Evolutionary conservation across 2,329 filamentous ascomycete species (phyloP), one percentile per base, ranked within the genome.

Genomic region (Gaeumannomyces sp.): DNA sequence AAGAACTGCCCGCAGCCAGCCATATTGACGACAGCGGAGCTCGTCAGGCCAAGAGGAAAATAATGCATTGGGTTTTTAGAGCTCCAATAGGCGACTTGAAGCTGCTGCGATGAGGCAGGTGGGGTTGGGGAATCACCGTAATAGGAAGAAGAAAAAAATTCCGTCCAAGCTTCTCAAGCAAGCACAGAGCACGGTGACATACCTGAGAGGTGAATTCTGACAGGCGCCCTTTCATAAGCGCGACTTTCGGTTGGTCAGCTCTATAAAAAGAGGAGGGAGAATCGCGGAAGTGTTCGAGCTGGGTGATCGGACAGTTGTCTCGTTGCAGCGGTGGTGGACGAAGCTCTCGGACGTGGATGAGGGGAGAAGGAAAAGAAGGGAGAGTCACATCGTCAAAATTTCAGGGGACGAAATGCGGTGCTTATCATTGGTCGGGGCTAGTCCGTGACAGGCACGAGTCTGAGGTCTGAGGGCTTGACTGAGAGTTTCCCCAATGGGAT

Each of bases 151-250:
- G 6, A 45, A 45, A 33, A 45, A 45, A 45, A 19, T 50, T 19
- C n/a, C 33, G 33, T 50, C 60, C 35, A 61, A 61, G 60, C 60
- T 61, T n/a, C 31, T n/a, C 27, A 62, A 53, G 60, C 5, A 13
- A 35, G 16, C 10, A 19, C 25, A n/a, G 45, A 25, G 38, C 38
- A 22, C 27, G 13, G 25, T 45, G n/a, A 64, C 83, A 68, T 89
- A 92, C 90, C 87, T 93, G 90, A 80, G 90, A 93, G 81, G 90
- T 93, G 83, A 92, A 93, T 79, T 89, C 85, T 79, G 90, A 92
- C 81, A 85, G 84, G 85, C 89, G 88, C 83, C 89, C 89, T 89
- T 88, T 90, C 90, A 93, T 93, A 89, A 89, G 88, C 84, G 87
- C 89, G 83, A 83, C 79, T 83, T 78, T 72, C 73, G 66, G 70